Evolutionary conservation across 1,284 basidiomycete species (phyloP).

Genomic region (Leccinum pachyderme): DNA sequence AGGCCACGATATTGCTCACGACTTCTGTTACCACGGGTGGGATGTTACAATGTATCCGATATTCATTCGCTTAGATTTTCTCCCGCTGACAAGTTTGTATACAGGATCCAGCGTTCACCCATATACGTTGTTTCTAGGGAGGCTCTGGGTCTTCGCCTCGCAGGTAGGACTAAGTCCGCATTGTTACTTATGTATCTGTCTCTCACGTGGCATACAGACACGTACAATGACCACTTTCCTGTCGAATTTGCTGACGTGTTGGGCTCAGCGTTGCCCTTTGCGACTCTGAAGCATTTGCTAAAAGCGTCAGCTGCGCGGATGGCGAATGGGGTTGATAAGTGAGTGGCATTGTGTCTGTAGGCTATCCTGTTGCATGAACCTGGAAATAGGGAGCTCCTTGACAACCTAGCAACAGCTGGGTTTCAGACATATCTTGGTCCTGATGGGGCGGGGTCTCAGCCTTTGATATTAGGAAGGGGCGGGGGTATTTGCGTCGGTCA

Average conservation of each 20-base stretch:
- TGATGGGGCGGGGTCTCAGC: not conserved
- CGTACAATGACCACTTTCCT: conserved; percentile 27
- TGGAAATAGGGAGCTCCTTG: not conserved
- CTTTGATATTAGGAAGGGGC: not conserved
- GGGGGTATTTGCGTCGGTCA: not conserved
- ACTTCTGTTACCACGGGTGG: conserved; percentile 17
- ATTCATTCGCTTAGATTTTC: not conserved
- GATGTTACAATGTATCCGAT: conserved; percentile 27
- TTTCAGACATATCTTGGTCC: not conserved
- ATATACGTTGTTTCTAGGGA: conserved; percentile 13
- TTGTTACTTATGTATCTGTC: not conserved
- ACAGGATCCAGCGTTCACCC: conserved; percentile 13
- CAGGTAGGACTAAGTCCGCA: conserved; percentile 12
- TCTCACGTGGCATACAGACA: conserved; percentile 10
- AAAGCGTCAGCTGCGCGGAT: not conserved
- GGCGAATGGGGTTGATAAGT: conserved; percentile 20
- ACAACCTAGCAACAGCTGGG: not conserved
- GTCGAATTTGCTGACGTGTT: conserved; percentile 29
- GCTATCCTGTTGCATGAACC: not conserved
- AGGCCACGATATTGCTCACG: conserved; percentile 32
- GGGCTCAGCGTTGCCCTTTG: conserved; percentile 18
- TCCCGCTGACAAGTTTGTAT: not conserved
- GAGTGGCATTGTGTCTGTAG: not conserved
- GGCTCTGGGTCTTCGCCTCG: conserved; percentile 6
- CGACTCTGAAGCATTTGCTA: conserved; percentile 17